These are phyloP conservation scores for Sporothrix brunneoviolacea DNA, from an alignment of 2,329 filamentous ascomycete genomes.

Conservation along the genomic window DNA sequence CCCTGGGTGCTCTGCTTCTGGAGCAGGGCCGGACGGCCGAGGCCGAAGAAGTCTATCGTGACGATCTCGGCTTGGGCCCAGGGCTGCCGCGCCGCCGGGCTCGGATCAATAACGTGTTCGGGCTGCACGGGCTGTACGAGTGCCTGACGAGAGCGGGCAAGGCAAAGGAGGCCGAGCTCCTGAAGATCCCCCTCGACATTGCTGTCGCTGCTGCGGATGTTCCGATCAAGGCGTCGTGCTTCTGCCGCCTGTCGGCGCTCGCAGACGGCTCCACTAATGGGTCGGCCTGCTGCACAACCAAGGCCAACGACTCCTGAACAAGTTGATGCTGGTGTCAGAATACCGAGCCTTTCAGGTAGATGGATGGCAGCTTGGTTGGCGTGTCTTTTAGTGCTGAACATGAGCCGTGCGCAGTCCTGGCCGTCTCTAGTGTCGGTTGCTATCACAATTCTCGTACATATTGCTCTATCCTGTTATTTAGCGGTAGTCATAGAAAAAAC, in stretches of 20 bases:
- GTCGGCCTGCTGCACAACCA: too few species aligned
- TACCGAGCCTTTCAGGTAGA: too few species aligned
- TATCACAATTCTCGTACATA: too few species aligned
- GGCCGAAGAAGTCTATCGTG: constrained; percentile 36
- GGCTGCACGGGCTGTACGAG: constrained; percentile 52
- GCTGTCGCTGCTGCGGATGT: constrained; percentile 21
- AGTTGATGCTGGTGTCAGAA: too few species aligned
- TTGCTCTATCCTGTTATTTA: too few species aligned
- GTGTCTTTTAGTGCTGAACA: too few species aligned
- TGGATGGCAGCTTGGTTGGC: too few species aligned
- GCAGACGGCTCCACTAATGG: too few species aligned
- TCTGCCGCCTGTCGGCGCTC: constrained; percentile 21
- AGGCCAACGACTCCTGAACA: too few species aligned
- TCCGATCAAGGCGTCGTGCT: constrained; percentile 30
- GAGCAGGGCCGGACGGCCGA: constrained; percentile 43
- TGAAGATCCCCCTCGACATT: background rate
- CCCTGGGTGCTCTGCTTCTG: constrained; percentile 47
- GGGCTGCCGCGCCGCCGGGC: constrained; percentile 45
- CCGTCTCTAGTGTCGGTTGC: too few species aligned
- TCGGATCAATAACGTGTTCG: constrained; percentile 56
- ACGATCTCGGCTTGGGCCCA: constrained; percentile 41
- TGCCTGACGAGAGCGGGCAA: constrained; percentile 41
- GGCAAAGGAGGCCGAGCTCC: background rate
- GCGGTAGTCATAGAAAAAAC: too few species aligned
- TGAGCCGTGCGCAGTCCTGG: too few species aligned